phyloP scores from a whole-genome alignment of 306 rosid species.

The Trifolium subterraneum region DNA sequence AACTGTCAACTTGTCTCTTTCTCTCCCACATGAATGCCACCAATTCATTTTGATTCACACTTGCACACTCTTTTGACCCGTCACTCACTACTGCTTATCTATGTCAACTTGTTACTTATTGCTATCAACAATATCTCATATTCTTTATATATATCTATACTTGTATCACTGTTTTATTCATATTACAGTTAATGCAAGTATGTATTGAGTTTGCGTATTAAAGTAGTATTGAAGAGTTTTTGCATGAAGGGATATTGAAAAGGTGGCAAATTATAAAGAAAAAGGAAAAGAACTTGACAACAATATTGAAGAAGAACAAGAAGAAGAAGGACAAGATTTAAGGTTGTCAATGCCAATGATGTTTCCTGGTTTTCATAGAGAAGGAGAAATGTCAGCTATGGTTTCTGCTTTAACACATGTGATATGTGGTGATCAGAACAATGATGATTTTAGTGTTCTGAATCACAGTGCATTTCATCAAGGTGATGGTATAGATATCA shows the following conservation, averaged over 20 bases:
- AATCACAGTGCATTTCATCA: not conserved
- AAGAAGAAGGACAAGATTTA: not conserved
- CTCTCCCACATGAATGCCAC: conserved; percentile 8
- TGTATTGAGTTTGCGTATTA: too few species aligned
- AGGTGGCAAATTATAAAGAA: conserved; percentile 41
- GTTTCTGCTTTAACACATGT: conserved; percentile 57
- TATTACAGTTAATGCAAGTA: too few species aligned
- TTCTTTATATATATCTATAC: not conserved
- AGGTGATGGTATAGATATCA: not conserved
- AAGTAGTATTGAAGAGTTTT: not conserved
- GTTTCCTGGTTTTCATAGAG: conserved; percentile 45
- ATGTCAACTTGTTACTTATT: not conserved
- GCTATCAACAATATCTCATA: not conserved
- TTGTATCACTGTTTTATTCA: not conserved
- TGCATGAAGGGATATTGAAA: not conserved
- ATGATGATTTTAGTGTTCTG: not conserved
- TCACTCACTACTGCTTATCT: not conserved
- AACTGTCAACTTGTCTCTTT: conserved; percentile 23
- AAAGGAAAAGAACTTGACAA: conserved; percentile 19
- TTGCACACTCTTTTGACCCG: conserved; percentile 5
- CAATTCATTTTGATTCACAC: conserved; percentile 40
- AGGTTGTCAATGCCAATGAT: conserved; percentile 33
- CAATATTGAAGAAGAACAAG: not conserved
- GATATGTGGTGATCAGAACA: conserved; percentile 40
- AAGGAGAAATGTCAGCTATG: conserved; percentile 59